Percentiles rank a stretch among this genome's conserved stretches.
Evolutionary conservation across 257 asterid genomes (phyloP).

Genomic region (Jacaranda copaia): DNA sequence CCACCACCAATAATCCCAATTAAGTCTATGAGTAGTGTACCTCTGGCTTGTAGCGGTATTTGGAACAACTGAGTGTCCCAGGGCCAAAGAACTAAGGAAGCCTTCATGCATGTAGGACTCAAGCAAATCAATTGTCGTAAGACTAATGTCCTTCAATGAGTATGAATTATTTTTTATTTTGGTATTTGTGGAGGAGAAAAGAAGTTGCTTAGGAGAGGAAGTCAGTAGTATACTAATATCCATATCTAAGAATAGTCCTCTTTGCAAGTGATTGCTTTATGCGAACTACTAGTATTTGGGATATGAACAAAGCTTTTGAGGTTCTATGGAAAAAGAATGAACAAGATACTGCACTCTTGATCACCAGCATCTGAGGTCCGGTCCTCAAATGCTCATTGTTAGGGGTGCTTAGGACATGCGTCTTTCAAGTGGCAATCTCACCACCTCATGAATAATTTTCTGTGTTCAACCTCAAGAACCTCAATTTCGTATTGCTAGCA

Average conservation of each 20-base stretch:
- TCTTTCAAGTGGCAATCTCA: conserved; percentile 52
- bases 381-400: too few species aligned
- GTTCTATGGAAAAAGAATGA: too few species aligned
- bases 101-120: too few species aligned
- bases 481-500: conserved; percentile 61
- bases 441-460: conserved; percentile 62
- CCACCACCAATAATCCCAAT: conserved; percentile 76
- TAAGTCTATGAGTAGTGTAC: conserved; percentile 85
- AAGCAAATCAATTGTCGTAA: background rate
- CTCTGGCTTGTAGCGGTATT: conserved; percentile 81
- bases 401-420: conserved; percentile 52
- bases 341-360: conserved; percentile 43
- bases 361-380: conserved; percentile 46
- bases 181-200: background rate
- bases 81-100: conserved; percentile 43
- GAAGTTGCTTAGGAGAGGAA: background rate
- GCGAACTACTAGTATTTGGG: too few species aligned
- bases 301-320: too few species aligned
- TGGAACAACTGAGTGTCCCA: conserved; percentile 71
- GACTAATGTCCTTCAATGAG: background rate
- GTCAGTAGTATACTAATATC: background rate
- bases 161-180: background rate
- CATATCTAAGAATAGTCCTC: background rate
- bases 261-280: background rate
- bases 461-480: conserved; percentile 55